Evolutionary conservation across 2,329 filamentous ascomycete genomes (phyloP), one percentile per base, ranked within the genome.

Genomic region (Talaromyces rugulosus): DNA sequence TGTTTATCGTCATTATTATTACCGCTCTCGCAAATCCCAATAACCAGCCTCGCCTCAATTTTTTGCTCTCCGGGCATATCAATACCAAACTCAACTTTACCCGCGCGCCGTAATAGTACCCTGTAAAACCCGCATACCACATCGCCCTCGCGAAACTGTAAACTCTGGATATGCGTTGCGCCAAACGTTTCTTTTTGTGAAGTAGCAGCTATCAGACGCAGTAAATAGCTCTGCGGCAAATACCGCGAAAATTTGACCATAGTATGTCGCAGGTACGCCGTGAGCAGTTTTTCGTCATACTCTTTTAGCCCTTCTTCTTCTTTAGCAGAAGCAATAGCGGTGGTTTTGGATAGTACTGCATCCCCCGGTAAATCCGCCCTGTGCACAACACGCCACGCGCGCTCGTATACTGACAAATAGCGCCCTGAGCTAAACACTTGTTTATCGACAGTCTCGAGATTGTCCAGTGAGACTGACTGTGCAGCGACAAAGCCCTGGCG

Each of bases 61-160:
- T n/a, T 34, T 23, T 23, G 23, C 27, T 36, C 65, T 27, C 56
- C 52, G 5, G 66, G 62, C 44, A 62, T 62, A n/a, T 57, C 63
- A 3, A 76, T 68, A 16, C 66, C 69, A 61, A 75, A 74, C 60
- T 76, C 74, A 3, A 73, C 72, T 44, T 67, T 67, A 16, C 69
- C 63, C 16, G 56, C 55, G 5, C 58, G 64, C n/a, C 74, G 64
- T 7, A 65, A 47, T 2, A 64, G 56, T 14, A 76, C 72, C 0
- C 65, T 68, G 59, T 76, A 76, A 1, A 69, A 52, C 0, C 71
- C 74, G 58, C 74, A 74, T 1, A 75, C 67, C 33, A 74, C 51
- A 59, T 76, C 73, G 0, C 72, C 72, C 4, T 66, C 56, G 0
- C 66, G 30, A 30, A 75, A 75, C 14, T 72, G 65, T 16, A 75